Base-by-base conservation (phyloP, 75 land plant species). In the Selaginella tamariscina region DNA sequence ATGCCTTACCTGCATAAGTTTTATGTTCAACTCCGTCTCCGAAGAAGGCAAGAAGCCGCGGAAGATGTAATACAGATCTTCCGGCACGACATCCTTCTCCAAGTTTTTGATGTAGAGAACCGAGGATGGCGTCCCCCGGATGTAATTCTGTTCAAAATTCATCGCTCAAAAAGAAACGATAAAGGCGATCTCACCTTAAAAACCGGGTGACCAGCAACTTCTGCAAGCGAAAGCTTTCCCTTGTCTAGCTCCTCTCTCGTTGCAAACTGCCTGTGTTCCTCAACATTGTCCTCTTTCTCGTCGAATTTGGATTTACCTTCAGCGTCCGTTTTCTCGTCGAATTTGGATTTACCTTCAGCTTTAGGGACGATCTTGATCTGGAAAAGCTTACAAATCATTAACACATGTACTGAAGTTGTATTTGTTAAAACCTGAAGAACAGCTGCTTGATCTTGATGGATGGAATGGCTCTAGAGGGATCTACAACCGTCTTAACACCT, bases 21-120 rank as follows among this genome's bases (percentile, higher is more conserved):
- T 94, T 26, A 94, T 77, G 70, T 32, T 73, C 22, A 94, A 79
- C 66, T 64, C 69, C 29, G 83, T 74, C 71, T 76, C 83, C n/a
- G 23, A 31, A 30, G 27, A 63, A 32, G 29, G n/a, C 8, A 72
- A 55, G 21, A 26, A 65, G 18, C 20, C 1, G 39, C 24, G 32
- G 20, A 85, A 94, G 49, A 89, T 81, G 66, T 68, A 83, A 75
- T 80, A 81, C 65, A 94, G 84, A 66, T 94, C 98, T 69, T 89
- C 96, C 64, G 54, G 68, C 62, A 78, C 74, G 23, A 87, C 96
- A 73, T 87, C 91, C 39, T 94, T 94, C 65, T 86, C 83, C 81
- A 94, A 79, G 72, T 94, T 94, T 71, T 94, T 94, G 20, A 94
- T 79, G 70, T 94, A 94, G 59, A 94, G 68, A n/a, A 89, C 91